Evolutionary conservation across 345 rosid genomes (phyloP).

Genomic region (Gossypium australe): DNA sequence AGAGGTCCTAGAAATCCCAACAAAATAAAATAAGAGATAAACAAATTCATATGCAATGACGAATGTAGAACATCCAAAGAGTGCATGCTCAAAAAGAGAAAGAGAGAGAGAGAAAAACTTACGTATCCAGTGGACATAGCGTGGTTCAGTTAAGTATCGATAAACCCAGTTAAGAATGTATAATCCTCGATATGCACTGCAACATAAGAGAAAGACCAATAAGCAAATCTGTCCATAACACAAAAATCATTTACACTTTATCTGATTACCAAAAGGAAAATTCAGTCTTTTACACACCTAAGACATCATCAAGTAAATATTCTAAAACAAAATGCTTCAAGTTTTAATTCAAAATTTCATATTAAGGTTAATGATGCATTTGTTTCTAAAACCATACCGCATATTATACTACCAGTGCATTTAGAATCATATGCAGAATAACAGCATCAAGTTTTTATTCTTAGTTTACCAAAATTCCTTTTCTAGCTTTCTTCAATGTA

Average conservation of each 20-base stretch:
- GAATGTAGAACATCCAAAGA: background rate
- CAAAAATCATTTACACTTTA: background rate
- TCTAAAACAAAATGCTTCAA: background rate
- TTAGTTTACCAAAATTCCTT: background rate
- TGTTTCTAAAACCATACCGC: background rate
- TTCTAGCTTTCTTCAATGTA: background rate
- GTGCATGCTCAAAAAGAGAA: background rate
- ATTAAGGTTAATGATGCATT: background rate
- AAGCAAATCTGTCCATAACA: background rate
- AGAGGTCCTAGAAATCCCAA: background rate
- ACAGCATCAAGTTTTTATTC: background rate
- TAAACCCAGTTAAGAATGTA: slow-evolving; percentile 67
- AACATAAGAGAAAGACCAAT: slow-evolving; percentile 12
- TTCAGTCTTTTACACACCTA: background rate
- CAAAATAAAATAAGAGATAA: background rate
- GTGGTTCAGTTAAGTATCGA: slow-evolving; percentile 58
- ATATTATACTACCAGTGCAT: background rate
- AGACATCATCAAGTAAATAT: slow-evolving; percentile 2
- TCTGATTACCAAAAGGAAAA: background rate
- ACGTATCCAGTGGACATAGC: slow-evolving; percentile 63
- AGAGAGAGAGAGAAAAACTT: slow-evolving; percentile 17
- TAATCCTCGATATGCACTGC: slow-evolving; percentile 57
- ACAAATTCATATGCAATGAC: background rate
- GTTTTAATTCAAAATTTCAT: background rate
- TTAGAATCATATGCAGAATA: background rate